Evolutionary conservation across 306 rosid species (phyloP), one percentile per base, ranked within the genome.

Genomic region (Elaeagnus macrophylla): DNA sequence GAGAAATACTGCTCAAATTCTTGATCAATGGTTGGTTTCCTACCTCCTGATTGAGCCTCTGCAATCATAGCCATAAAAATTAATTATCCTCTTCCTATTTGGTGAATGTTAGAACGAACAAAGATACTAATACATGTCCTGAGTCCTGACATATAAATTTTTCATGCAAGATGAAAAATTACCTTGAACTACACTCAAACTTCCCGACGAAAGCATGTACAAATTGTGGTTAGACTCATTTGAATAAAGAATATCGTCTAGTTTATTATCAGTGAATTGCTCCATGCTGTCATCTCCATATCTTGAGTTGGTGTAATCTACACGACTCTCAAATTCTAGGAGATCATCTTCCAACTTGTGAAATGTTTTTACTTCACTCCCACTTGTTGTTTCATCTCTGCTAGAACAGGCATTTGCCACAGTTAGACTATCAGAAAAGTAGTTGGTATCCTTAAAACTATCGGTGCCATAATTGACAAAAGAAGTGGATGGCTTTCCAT

Each of bases 1-100:
- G 97, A 90, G 73, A 90, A 90, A 76, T 79, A 83, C 81, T 90
- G 65, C 81, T 86, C 97, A 37, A 90, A 90, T 63, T 90, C 97
- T 72, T 81, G 84, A 74, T 90, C 95, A 46, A 86, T 90, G 10
- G 97, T 90, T n/a, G 97, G 91, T 48, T 70, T 59, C 77, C 77
- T 75, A 52, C 58, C 6, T 36, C 45, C 72, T 18, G 94, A 76
- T 74, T 81, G 69, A 74, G 64, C 83, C 65, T 86, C 91, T 90
- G 86, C 81, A 77, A 59, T 54, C 45, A 67, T 69, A 72, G 73
- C 9, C 57, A 45, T 0, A 50, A 56, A 50, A 39, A 8, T 25
- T 25, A 25, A 7, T 10, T 12, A 67, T 46, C 18, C 15, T 57
- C 46, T 44, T 54, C 25, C 53, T 15, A 17, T 41, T 39, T 35